Percentiles rank a stretch among this genome's conserved stretches.
Evolutionary conservation across 31 red algal species (phyloP).

Genomic region (Pterothamnion heteromorphum): DNA sequence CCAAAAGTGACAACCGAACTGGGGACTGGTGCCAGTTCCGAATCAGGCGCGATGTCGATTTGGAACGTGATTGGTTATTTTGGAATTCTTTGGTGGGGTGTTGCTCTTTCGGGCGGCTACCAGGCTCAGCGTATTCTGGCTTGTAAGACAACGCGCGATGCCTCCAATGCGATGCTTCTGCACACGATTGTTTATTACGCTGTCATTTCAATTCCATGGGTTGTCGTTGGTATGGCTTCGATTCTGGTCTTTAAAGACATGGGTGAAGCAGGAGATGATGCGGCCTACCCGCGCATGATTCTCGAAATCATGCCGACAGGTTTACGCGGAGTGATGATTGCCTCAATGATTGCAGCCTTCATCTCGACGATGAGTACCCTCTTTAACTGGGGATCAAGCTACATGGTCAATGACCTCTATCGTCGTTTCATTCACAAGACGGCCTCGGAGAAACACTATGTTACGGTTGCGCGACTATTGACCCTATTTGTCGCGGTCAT

Average conservation of each 20-base stretch:
- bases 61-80: too few species aligned
- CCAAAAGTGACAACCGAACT: too few species aligned
- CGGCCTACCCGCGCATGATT: constrained; percentile 10
- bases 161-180: neutral
- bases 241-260: neutral
- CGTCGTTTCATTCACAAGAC: neutral
- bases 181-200: constrained; percentile 30
- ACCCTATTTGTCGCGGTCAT: neutral
- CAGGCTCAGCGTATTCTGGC: neutral
- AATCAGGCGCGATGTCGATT: too few species aligned
- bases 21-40: too few species aligned
- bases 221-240: neutral
- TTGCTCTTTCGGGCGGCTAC: constrained; percentile 30
- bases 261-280: neutral
- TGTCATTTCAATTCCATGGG: constrained; percentile 1
- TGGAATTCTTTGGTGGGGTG: too few species aligned
- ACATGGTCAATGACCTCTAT: constrained; percentile 40
- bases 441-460: neutral
- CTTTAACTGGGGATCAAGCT: neutral
- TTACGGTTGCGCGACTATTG: neutral
- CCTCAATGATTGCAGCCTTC: constrained; percentile 14
- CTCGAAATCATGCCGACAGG: neutral
- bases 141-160: neutral
- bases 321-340: neutral
- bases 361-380: constrained; percentile 39